Conservation (phyloP, 2,329 filamentous ascomycete species). For the Penicillium crustosum region DNA sequence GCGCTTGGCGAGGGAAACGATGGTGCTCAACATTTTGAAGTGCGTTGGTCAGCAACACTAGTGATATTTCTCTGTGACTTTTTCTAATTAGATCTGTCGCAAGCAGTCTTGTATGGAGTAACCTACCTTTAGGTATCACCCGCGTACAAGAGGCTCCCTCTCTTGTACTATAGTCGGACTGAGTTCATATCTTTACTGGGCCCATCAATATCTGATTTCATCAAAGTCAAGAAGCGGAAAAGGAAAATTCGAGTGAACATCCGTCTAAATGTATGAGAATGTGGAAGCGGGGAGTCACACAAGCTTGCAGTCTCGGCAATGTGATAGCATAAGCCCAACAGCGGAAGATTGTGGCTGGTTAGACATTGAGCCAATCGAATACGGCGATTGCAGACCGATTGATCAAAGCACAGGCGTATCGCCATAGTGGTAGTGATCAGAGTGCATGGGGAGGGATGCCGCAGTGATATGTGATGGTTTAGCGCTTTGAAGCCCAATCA, state of each 20-base stretch:
- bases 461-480: constrained; percentile 22
- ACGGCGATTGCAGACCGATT: background rate
- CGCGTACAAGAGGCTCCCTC: constrained; percentile 6
- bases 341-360: constrained; percentile 5
- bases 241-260: constrained; percentile 5
- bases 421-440: constrained; percentile 2
- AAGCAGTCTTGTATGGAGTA: background rate
- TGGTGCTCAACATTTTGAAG: constrained; percentile 18
- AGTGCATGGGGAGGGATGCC: constrained; percentile 2
- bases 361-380: constrained; percentile 15
- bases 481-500: constrained; percentile 23
- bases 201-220: constrained; percentile 2
- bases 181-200: constrained; percentile 10
- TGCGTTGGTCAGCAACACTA: background rate
- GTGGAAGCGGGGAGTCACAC: constrained; percentile 18
- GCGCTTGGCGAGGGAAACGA: constrained; percentile 45
- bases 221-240: background rate
- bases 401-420: constrained; percentile 10
- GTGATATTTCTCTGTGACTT: background rate
- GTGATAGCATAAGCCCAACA: constrained; percentile 16
- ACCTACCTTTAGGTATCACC: background rate
- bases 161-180: constrained; percentile 7
- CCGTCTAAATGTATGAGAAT: constrained; percentile 17
- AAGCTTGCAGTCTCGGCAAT: constrained; percentile 2
- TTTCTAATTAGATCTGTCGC: background rate